Evolutionary conservation across 352 stramenopile genomes (phyloP), one percentile per base, ranked within the genome.

Genomic region (Globisporangium splendens): DNA sequence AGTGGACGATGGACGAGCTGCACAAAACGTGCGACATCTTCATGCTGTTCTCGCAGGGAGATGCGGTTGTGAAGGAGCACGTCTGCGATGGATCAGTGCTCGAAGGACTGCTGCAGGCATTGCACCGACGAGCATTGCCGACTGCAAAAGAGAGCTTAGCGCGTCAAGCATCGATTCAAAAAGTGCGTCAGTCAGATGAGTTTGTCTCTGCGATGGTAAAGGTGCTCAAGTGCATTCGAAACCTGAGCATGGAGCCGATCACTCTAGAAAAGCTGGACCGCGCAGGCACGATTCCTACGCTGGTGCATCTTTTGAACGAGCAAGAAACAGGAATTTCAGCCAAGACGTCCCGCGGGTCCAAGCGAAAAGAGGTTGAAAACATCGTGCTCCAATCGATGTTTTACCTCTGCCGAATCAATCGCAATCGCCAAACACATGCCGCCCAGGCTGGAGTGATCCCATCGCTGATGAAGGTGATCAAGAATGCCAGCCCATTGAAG

Each of bases 321-420:
- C 63, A 81, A 46, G 63, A 79, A 43, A 42, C 56, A 6, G 62
- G 63, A 51, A 35, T 31, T 21, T 53, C 6, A 66, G 22, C 51
- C 2, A 46, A 66, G 17, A 76, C 66, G 2, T 43, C 43, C 20
- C 51, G 28, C 17, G 46, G 62, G 44, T 68, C 50, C 38, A 89
- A 78, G 62, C 73, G 68, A 21, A 84, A 96, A 59, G 89, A 97
- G 53, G 67, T 97, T 2, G 88, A 97, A 58, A 96, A 96, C 47
- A 86, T 97, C 54, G 81, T 97, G 39, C 73, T 98, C 8, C 90
- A 93, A 62, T 81, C 85, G 3, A 96, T 98, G 76, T 98, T 95
- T 54, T 97, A 98, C 59, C 67, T 98, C 14, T 98, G 92, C 59
- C 84, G 89, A 14, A 95, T 98, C 60, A 97, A 96, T 60, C 72